Percentiles rank a stretch among this genome's conserved stretches.
These are phyloP conservation scores for Epichloe glyceriae DNA, from an alignment of 2,329 filamentous ascomycete species.

Conservation along the genomic window DNA sequence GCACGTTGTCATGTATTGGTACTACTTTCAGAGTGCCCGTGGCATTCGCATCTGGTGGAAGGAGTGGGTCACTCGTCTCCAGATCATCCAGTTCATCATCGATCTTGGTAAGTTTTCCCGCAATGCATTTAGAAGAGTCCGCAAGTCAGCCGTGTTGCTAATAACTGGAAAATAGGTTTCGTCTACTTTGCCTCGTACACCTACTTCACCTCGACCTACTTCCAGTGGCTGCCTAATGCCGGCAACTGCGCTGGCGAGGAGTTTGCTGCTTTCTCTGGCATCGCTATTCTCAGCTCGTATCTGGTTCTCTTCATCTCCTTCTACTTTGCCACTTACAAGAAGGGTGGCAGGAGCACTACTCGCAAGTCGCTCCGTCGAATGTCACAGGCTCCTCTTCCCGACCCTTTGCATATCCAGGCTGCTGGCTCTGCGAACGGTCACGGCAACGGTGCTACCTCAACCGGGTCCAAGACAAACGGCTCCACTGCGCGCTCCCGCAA, in stretches of 20 bases:
- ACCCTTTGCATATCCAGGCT: conserved; percentile 62
- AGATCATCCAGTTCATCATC: conserved; percentile 95
- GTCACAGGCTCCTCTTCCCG: conserved; percentile 58
- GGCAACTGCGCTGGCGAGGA: conserved; percentile 91
- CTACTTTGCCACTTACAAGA: conserved; percentile 94
- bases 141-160: not conserved
- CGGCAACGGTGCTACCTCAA: conserved; percentile 39
- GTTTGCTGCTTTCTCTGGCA: conserved; percentile 86
- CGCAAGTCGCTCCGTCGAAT: conserved; percentile 62
- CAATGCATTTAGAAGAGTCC: not conserved
- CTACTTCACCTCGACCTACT: conserved; percentile 92
- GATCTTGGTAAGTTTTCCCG: conserved; percentile 60
- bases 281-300: conserved; percentile 87
- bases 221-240: conserved; percentile 66
- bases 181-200: conserved; percentile 99
- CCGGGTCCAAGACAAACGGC: conserved; percentile 45
- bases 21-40: conserved; percentile 98
- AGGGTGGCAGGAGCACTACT: conserved; percentile 68
- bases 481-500: conserved; percentile 55
- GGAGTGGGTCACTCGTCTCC: conserved; percentile 96
- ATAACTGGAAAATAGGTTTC: conserved; percentile 48
- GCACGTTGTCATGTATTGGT: conserved; percentile 99
- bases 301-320: conserved; percentile 97
- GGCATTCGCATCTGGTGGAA: conserved; percentile 98
- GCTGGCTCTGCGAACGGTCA: conserved; percentile 38